Base-by-base conservation (phyloP, 2,329 filamentous ascomycete genomes). In the Colletotrichum nymphaeae region DNA sequence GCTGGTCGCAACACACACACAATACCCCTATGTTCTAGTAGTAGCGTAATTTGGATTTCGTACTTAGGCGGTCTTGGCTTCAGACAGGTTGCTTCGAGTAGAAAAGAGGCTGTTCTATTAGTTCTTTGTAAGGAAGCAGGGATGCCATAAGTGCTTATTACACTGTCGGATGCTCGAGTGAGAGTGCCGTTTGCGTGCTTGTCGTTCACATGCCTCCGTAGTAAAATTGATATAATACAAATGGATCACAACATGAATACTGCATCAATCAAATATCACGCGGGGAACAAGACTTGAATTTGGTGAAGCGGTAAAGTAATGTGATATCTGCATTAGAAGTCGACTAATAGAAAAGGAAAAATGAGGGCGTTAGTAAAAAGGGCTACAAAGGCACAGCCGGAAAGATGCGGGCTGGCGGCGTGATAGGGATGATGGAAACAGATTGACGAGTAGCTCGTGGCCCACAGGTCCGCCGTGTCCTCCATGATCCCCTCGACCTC, bases 261-360 rank as follows among this genome's bases (percentile, higher is more conserved):
- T n/a, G 19, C 9, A 58, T n/a, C 28, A 14, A 8, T 30, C 2
- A 63, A 22, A 49, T 3, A 63, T 30, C 35, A 63, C 16, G 22
- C 9, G n/a, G 42, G n/a, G 8, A 22, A 52, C 19, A 52, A 22
- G 22, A 12, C 24, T 1, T 6, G 30, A 16, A 14, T 26, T 37
- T 65, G 37, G 55, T 53, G 52, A 71, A 65, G 26, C 42, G 59
- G 81, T 81, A 78, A 84, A 85, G 83, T 83, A 83, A 84, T 84
- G 83, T 86, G 86, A 89, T 89, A 88, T 89, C 85, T 89, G 88
- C 87, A 90, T 90, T 90, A 90, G 85, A 89, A 89, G 86, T 86
- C 84, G 85, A 89, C 84, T 89, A 90, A 81, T 86, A 87, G 83
- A 88, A 86, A 84, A 84, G 83, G 81, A 84, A 84, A 84, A 83